Conservation (phyloP, 2,329 filamentous ascomycete species). For the Verruconis gallopava region DNA sequence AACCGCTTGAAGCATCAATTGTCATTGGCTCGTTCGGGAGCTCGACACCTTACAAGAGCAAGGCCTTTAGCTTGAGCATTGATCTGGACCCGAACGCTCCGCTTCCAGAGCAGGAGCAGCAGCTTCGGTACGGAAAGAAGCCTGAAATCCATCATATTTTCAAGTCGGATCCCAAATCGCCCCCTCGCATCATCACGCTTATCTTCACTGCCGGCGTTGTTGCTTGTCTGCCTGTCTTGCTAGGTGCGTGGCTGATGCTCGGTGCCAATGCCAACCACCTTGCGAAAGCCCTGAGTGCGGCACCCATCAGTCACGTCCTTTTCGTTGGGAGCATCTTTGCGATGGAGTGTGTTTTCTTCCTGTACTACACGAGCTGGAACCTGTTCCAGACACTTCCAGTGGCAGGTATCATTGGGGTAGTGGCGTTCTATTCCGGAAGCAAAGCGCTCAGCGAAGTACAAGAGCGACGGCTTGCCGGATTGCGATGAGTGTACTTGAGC, state of each 20-base stretch:
- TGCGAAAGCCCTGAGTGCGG: slow-evolving; percentile 57
- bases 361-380: slow-evolving; percentile 89
- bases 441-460: slow-evolving; percentile 90
- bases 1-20: slow-evolving; percentile 65
- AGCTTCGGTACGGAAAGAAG: slow-evolving; percentile 72
- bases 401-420: slow-evolving; percentile 50
- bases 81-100: slow-evolving; percentile 49
- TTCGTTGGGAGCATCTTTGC: slow-evolving; percentile 81
- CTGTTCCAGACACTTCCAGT: slow-evolving; percentile 79
- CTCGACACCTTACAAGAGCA: slow-evolving; percentile 51
- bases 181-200: slow-evolving; percentile 65
- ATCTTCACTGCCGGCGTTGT: slow-evolving; percentile 63
- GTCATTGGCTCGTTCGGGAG: slow-evolving; percentile 79
- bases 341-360: slow-evolving; percentile 84
- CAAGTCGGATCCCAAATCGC: slow-evolving; percentile 64
- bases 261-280: slow-evolving; percentile 77
- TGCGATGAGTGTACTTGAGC: slow-evolving; percentile 35
- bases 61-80: slow-evolving; percentile 61
- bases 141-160: slow-evolving; percentile 87
- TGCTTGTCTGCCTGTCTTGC: slow-evolving; percentile 59
- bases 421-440: slow-evolving; percentile 76
- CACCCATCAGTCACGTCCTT: slow-evolving; percentile 66
- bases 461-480: slow-evolving; percentile 65
- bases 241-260: slow-evolving; percentile 61
- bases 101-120: slow-evolving; percentile 47